A percentile compares a stretch with the other conserved stretches of the same genome.
phyloP scores from a whole-genome alignment of 139 green algal species.

The Micractinium sp. region DNA sequence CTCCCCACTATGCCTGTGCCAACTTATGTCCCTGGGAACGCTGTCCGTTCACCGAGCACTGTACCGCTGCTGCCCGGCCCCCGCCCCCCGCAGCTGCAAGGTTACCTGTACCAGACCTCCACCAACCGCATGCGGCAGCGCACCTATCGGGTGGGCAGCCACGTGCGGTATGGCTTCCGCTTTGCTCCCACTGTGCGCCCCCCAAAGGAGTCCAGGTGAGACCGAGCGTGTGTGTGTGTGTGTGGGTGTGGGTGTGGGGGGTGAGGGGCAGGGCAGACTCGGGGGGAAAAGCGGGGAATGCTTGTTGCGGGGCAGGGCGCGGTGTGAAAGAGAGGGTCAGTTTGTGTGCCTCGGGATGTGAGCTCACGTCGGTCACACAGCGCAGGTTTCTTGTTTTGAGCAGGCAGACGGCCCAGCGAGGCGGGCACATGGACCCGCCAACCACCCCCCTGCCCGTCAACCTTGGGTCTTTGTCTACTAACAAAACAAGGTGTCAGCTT shows the following conservation, averaged over 20 bases:
- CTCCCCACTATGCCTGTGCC: background rate
- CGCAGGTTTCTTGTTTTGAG: too few species aligned
- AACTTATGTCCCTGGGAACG: background rate
- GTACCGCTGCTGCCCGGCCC: background rate
- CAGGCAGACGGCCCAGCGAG: too few species aligned
- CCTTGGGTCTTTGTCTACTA: background rate
- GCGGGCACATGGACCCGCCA: background rate
- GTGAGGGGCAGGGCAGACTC: background rate
- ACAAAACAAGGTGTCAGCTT: too few species aligned
- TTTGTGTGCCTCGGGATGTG: slow-evolving; percentile 35
- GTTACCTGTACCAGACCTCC: slow-evolving; percentile 7
- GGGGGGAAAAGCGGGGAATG: too few species aligned
- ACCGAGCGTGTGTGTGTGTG: background rate
- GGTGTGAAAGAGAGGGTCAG: slow-evolving; percentile 40
- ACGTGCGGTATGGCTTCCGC: slow-evolving; percentile 35
- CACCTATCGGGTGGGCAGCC: slow-evolving; percentile 31
- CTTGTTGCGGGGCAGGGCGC: slow-evolving; percentile 13
- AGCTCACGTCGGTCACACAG: background rate
- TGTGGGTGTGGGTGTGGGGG: background rate
- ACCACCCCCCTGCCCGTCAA: background rate
- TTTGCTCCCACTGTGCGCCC: slow-evolving; percentile 16
- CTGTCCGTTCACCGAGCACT: background rate
- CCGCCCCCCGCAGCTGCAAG: slow-evolving; percentile 10
- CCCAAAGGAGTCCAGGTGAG: slow-evolving; percentile 28
- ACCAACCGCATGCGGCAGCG: slow-evolving; percentile 39